Conservation (phyloP, 495 filamentous ascomycete genomes). For the Aspergillus egyptiacus region DNA sequence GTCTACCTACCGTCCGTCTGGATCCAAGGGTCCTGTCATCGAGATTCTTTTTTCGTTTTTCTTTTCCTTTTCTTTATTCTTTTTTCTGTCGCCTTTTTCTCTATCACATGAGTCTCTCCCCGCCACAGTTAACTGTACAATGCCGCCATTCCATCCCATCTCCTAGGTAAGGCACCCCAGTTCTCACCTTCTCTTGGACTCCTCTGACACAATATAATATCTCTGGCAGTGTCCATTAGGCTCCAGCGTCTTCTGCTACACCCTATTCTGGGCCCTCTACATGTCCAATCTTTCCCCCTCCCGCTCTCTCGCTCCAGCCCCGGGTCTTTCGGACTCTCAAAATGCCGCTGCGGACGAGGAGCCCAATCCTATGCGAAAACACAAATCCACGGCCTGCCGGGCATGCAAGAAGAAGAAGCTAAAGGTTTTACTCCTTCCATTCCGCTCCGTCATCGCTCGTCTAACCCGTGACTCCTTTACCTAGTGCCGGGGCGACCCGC, state of each 20-base stretch:
- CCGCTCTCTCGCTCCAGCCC: constrained; percentile 17
- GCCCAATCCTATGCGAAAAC: constrained; percentile 15
- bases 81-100: no score
- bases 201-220: no score
- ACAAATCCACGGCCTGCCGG: constrained; percentile 26
- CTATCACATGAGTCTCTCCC: no score
- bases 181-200: no score
- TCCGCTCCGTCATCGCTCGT: background rate
- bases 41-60: no score
- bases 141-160: no score
- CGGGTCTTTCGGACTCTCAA: background rate
- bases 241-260: background rate
- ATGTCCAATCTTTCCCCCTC: constrained; percentile 19
- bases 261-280: background rate
- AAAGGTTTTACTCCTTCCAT: constrained; percentile 15
- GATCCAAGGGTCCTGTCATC: no score
- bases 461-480: background rate
- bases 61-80: no score
- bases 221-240: background rate
- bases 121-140: no score
- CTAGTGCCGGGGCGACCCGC: constrained; percentile 27
- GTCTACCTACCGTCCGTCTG: no score
- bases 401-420: constrained; percentile 28
- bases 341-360: constrained; percentile 11
- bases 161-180: no score